Evolutionary conservation across 768 basidiomycete genomes (phyloP).

Genomic region (Termitomyces sp.): DNA sequence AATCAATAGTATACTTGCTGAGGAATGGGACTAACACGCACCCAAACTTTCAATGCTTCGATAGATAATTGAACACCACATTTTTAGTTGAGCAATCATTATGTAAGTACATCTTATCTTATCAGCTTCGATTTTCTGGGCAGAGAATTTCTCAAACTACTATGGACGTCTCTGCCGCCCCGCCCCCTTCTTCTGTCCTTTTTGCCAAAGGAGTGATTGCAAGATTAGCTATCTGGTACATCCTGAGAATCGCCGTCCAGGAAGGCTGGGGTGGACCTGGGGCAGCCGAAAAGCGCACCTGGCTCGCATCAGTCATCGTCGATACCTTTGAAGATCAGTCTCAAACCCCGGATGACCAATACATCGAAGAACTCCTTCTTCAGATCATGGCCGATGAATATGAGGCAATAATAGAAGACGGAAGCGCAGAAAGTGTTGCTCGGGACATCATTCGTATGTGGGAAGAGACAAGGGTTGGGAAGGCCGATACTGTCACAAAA

Average conservation of each 20-base stretch:
- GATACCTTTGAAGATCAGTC: slow-evolving; percentile 68
- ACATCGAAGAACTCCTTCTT: slow-evolving; percentile 77
- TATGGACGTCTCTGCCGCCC: slow-evolving; percentile 23
- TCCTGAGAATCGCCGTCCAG: slow-evolving; percentile 80
- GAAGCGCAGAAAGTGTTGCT: slow-evolving; percentile 71
- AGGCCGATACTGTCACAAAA: slow-evolving; percentile 44
- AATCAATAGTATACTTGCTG: background rate
- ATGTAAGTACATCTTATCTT: slow-evolving; percentile 15
- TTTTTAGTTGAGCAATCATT: slow-evolving; percentile 6
- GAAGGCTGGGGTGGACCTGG: slow-evolving; percentile 85
- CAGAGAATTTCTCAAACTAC: background rate
- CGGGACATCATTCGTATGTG: slow-evolving; percentile 69
- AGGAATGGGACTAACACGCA: background rate
- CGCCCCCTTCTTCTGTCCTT: slow-evolving; percentile 50
- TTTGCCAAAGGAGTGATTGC: slow-evolving; percentile 88
- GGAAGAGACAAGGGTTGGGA: slow-evolving; percentile 45
- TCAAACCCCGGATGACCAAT: slow-evolving; percentile 55
- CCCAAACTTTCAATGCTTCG: background rate
- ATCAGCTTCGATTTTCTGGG: slow-evolving; percentile 1
- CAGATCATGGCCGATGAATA: slow-evolving; percentile 90
- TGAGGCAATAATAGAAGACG: slow-evolving; percentile 81
- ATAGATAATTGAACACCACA: background rate
- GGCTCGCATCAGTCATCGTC: slow-evolving; percentile 79
- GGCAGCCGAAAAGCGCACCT: slow-evolving; percentile 66
- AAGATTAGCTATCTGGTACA: slow-evolving; percentile 80